Base-by-base conservation (phyloP, 306 rosid genomes). In the Delonix regia region DNA sequence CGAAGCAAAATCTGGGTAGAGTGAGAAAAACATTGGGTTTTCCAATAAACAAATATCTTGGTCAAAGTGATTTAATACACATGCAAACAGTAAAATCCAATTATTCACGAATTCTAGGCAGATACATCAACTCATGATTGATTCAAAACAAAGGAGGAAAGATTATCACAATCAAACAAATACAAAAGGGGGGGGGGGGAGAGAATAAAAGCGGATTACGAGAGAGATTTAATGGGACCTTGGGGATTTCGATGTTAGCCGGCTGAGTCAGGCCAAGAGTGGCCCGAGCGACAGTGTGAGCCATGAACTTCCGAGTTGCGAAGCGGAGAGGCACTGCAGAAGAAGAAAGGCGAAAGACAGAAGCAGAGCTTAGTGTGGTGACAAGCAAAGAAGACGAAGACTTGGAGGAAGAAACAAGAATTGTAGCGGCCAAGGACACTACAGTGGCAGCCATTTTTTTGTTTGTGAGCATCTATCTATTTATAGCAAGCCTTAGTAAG, bases 241-340 rank as follows among this genome's bases (percentile, higher is more conserved):
- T 86, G 10, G 91, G 87, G 48, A 81, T 18, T 48, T 96, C 92
- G 57, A 71, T 51, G 53, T 15, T 71, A 41, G 88, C 44, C 30
- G 99, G 97, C 51, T 84, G 81, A 39, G 99, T 96, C 72, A 96
- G 99, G 81, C 99, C 99, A 19, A 96, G 99, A 73, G 86, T 90
- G 90, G 90, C 92, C 60, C 36, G 83, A 36, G 99, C 87, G 38
- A 85, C 85, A 48, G 96, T 62, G 84, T 91, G 97, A 82, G 94
- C 86, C 99, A 91, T 96, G 87, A 80, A 87, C 74, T 78, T 87
- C 44, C 66, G 80, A 67, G 90, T 64, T 22, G 86, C 81, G 34
- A 56, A 71, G 64, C 75, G 68, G 60, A 83, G 83, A 24, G 89
- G 89, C 0, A 81, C 7, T 12, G 87, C 74, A 19, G 80, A 27